Evolutionary conservation across 2,329 filamentous ascomycete species (phyloP), one percentile per base, ranked within the genome.

Genomic region (Pseudogymnoascus sp.): DNA sequence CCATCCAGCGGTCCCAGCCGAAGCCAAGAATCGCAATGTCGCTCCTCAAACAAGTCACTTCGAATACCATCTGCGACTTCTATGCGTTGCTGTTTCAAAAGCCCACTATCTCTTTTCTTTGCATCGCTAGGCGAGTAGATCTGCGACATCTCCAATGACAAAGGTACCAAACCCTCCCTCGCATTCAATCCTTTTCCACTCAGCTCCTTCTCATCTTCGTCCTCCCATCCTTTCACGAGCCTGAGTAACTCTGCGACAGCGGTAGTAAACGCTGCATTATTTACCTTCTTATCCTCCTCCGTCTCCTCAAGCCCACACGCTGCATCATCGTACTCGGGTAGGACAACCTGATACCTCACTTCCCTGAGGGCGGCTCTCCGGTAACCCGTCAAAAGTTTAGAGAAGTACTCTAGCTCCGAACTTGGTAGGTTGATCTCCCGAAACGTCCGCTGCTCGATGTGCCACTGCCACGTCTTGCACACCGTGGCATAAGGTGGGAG

Each of bases 261-360:
- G 8, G 65, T 38, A 14, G 64, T 66, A 61, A 66, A 66, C 6
- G 60, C 60, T 31, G 11, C 6, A 41, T 61, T 43, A 39, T 66
- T 66, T 14, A 8, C 21, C 12, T 62, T 29, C 41, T 61, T 64
- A 38, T 66, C 65, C 26, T 59, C 31, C 33, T 62, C 39, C 4
- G 62, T 65, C 38, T 66, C 65, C 26, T 64, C 63, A 45, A 61
- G 64, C 6, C 59, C 65, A 39, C 62, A 66, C 8, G 35, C 62
- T 16, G 65, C 49, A 41, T 65, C 59, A 59, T 60, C 45, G 37
- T 63, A 66, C 21, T 37, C 43, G 14, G 65, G 65, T 12, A 66
- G 64, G 38, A 65, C 49, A 41, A 65, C 59, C 11, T 62, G 37
- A 43, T 59, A 66, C 14, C 33, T 29, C 26, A 66, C 59, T n/a